Evolutionary conservation across 78 protist species (phyloP), one percentile per base, ranked within the genome.

Genomic region (Capsaspora owczarzaki): DNA sequence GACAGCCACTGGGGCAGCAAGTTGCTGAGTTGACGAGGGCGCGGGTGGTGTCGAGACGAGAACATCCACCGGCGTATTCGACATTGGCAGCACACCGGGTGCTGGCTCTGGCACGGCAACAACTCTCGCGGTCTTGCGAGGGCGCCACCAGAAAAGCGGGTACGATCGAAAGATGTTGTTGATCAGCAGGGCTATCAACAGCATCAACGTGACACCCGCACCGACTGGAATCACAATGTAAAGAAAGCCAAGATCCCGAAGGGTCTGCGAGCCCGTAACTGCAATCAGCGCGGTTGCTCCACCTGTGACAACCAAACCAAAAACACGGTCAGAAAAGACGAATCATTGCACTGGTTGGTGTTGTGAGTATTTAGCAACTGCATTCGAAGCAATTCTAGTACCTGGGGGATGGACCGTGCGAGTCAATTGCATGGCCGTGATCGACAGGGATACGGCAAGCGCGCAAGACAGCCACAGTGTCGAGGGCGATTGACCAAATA

Each of bases 221-320:
- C 46, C 35, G 25, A 86, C 85, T 10, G 89, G 89, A 14, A 81
- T 25, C 0, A 86, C 68, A 0, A 74, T 29, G 53, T 86, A 86
- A 37, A 43, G 63, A 31, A 41, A 86, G 6, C 85, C 85, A n/a
- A 61, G 60, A 82, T 82, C 78, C 27, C 71, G 4, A 12, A 56
- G 10, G 6, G 68, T 76, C 8, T 19, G 47, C 16, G 76, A n/a
- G 31, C 77, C 38, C 42, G 42, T 69, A 6, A 85, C 42, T 29
- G 82, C 82, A 12, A 88, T 88, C 61, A 84, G 22, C 20, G 88
- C 83, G 31, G 88, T 77, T 8, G 91, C 91, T 27, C 88, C 88
- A 22, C 91, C 91, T n/a, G n/a, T n/a, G n/a, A n/a, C n/a, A n/a
- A n/a, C n/a, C n/a, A n/a, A n/a, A n/a, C n/a, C n/a, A n/a, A n/a